These are phyloP conservation scores for Dalbergia oliveri DNA, from an alignment of 306 rosid genomes.

Conservation along the genomic window DNA sequence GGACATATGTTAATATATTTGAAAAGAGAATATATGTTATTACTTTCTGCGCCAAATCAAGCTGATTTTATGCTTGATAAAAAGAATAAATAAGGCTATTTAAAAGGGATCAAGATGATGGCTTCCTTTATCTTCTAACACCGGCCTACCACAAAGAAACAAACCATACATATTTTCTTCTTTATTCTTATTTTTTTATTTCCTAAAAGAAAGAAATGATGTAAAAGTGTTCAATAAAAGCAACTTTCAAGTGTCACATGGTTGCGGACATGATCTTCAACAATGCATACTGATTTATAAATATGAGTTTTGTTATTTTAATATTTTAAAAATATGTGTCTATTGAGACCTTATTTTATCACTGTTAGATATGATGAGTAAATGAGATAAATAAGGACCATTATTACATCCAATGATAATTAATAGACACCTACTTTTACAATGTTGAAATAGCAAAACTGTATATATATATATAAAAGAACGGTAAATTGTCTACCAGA, in stretches of 20 bases:
- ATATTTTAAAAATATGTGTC: too few species aligned
- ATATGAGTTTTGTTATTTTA: too few species aligned
- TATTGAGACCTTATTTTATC: too few species aligned
- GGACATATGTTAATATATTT: too few species aligned
- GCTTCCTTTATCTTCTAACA: neutral
- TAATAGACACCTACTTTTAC: too few species aligned
- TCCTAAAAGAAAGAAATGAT: neutral
- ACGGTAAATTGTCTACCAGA: neutral
- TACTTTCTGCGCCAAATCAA: neutral
- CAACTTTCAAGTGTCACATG: slow-evolving; percentile 20
- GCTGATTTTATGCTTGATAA: neutral
- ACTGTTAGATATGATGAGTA: too few species aligned
- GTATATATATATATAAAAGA: neutral
- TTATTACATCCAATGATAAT: too few species aligned
- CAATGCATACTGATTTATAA: neutral
- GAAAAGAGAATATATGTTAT: too few species aligned
- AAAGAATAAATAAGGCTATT: neutral
- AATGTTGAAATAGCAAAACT: too few species aligned
- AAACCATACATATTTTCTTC: neutral
- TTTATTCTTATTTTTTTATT: neutral
- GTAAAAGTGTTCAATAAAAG: neutral
- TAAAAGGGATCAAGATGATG: neutral
- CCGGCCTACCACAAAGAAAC: neutral
- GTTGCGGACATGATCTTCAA: neutral
- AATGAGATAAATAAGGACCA: too few species aligned